These are phyloP conservation scores for Sporothrix variecibatus DNA, from an alignment of 2,329 filamentous ascomycete genomes.

Conservation along the genomic window DNA sequence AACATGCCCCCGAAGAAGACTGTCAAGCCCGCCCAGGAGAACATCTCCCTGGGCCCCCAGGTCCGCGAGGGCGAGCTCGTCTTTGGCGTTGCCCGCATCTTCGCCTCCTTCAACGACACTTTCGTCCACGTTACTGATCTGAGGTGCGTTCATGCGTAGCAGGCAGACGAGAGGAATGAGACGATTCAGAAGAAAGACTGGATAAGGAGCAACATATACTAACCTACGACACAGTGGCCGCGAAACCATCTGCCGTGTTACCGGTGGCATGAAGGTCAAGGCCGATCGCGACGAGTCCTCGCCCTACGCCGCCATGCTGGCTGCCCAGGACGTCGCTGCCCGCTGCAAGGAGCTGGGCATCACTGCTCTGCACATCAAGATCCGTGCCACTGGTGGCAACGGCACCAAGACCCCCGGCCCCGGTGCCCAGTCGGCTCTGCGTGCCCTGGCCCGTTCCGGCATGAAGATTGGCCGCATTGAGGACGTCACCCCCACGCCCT, in stretches of 20 bases:
- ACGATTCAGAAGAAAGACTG: not conserved
- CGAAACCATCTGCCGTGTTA: constrained; percentile 99
- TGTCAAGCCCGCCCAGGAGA: constrained; percentile 83
- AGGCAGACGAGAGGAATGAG: not conserved
- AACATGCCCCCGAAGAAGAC: constrained; percentile 96
- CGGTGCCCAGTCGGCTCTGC: constrained; percentile 98
- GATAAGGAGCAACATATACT: constrained; percentile 11
- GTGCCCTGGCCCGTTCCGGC: constrained; percentile 95
- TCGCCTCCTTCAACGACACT: constrained; percentile 91
- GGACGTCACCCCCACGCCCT: constrained; percentile 98
- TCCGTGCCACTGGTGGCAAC: constrained; percentile 98
- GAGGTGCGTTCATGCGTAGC: constrained; percentile 54
- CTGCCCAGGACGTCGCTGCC: constrained; percentile 94
- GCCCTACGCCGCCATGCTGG: constrained; percentile 99
- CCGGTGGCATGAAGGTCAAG: constrained; percentile 99
- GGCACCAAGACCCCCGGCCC: constrained; percentile 99
- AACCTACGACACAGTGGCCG: constrained; percentile 69
- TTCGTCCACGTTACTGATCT: constrained; percentile 99
- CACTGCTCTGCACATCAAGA: constrained; percentile 99
- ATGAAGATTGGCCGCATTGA: constrained; percentile 99
- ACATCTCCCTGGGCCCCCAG: constrained; percentile 96
- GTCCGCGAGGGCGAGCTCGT: constrained; percentile 97
- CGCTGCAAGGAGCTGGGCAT: constrained; percentile 73
- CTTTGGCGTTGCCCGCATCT: constrained; percentile 97
- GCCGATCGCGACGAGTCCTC: constrained; percentile 99